Evolutionary conservation across 1,284 basidiomycete genomes (phyloP).

Genomic region (Malassezia yamatoensis): DNA sequence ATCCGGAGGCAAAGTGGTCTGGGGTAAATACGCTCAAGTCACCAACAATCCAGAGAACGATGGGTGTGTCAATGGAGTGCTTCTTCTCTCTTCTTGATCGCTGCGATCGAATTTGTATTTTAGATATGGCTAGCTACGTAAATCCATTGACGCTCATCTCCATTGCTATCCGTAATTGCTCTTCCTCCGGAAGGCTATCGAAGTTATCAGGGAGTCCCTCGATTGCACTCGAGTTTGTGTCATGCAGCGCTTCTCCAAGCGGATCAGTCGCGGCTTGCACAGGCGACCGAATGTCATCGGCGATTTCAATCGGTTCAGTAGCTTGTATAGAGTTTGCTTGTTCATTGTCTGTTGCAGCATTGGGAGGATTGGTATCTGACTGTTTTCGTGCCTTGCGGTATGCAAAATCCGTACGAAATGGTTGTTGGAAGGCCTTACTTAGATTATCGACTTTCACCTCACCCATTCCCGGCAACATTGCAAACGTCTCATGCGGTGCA

Average conservation of each 20-base stretch:
- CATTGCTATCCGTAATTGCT: conserved; percentile 28
- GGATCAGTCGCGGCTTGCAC: not conserved
- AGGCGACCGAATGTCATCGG: not conserved
- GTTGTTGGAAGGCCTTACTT: conserved; percentile 52
- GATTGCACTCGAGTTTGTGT: not conserved
- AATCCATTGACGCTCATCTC: conserved; percentile 7
- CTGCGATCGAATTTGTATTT: not conserved
- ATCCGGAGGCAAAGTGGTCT: conserved; percentile 81
- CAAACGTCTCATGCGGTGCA: conserved; percentile 59
- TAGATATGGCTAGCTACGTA: conserved; percentile 1
- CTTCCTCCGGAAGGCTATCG: conserved; percentile 26
- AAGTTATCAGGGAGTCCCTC: conserved; percentile 18
- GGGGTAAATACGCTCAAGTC: conserved; percentile 83
- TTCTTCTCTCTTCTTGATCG: conserved; percentile 30
- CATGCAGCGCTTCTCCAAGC: not conserved
- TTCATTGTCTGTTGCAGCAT: not conserved
- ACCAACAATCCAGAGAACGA: conserved; percentile 51
- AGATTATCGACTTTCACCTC: conserved; percentile 74
- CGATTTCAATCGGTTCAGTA: not conserved
- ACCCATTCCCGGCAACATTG: conserved; percentile 81
- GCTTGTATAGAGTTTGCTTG: not conserved
- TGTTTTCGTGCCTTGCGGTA: not conserved
- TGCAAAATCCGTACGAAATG: conserved; percentile 44
- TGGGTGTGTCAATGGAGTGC: conserved; percentile 41
- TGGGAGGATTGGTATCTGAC: no score